Evolutionary conservation across 441 rosid species (phyloP).

Genomic region (Croton laevigatus): DNA sequence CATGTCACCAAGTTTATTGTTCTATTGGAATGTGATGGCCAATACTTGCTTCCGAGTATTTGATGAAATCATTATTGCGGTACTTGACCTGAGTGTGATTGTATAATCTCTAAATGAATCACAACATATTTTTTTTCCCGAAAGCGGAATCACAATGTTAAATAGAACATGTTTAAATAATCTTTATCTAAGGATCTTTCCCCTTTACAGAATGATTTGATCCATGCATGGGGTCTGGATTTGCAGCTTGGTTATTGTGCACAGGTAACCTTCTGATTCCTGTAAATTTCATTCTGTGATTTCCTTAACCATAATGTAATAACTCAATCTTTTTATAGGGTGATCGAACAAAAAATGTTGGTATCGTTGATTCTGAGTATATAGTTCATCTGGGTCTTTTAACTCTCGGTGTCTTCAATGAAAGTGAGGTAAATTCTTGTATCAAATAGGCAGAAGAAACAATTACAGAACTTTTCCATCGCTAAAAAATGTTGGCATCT

Average conservation of each 20-base stretch:
- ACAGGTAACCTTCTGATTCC: conserved; percentile 46
- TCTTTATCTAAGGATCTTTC: conserved; percentile 18
- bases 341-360: conserved; percentile 75
- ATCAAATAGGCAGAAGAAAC: background rate
- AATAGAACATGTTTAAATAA: background rate
- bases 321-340: conserved; percentile 43
- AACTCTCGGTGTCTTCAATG: conserved; percentile 57
- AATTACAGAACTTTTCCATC: background rate
- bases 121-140: too few species aligned
- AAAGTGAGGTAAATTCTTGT: conserved; percentile 36
- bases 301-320: conserved; percentile 18
- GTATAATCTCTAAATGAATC: too few species aligned
- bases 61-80: background rate
- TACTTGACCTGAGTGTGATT: background rate
- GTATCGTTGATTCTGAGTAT: conserved; percentile 86
- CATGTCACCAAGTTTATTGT: background rate
- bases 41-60: background rate
- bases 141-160: background rate
- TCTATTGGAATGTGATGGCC: background rate
- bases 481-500: background rate
- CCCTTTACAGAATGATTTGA: conserved; percentile 69
- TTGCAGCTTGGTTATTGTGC: conserved; percentile 83
- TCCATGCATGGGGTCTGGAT: conserved; percentile 95
- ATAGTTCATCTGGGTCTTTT: conserved; percentile 73
- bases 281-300: background rate